Evolutionary conservation across 2,329 filamentous ascomycete genomes (phyloP), one percentile per base, ranked within the genome.

Genomic region (Ophiostoma quercus): DNA sequence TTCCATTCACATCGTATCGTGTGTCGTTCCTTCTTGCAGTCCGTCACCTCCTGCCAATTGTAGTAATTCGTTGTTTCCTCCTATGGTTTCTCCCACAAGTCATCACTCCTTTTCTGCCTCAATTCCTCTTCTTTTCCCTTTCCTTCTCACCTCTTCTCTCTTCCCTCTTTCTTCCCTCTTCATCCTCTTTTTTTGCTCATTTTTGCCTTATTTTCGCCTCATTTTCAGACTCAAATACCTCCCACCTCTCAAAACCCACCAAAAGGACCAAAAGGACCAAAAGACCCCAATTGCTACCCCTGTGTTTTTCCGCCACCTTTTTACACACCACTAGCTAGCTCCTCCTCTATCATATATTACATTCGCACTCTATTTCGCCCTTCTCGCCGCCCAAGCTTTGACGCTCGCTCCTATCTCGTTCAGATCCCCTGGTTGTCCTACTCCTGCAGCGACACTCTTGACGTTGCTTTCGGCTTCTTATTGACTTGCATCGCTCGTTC

Each of bases 301-400:
- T 66, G n/a, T 37, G 39, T 66, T 41, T 43, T 43, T 16, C 65
- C 41, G 65, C 66, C 29, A 6, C 25, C 41, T 67, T 67, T 60
- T 65, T 65, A 39, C 62, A 65, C 62, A 65, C 62, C 62, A 39
- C 12, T 41, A 41, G 34, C 62, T 65, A 65, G 62, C 62, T 65
- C 62, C 34, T 41, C 32, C 22, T 39, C 51, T 32, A n/a, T 51
- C 41, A 39, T 51, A 32, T 57, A 37, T 57, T 57, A 47, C 32
- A 60, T 16, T 54, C n/a, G 9, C 32, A 25, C 16, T 68, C 67
- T 68, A 34, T 57, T 34, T 41, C 32, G 32, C 51, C n/a, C n/a
- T 41, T 32, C 22, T 57, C 51, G 51, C 51, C 43, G 16, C 22
- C 34, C 34, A 22, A 22, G 62, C 62, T 65, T 65, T 65, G 34